Percentiles rank a stretch among this genome's conserved stretches.
Evolutionary conservation across 2,329 filamentous ascomycete genomes (phyloP).

Genomic region (Colletotrichum cereale): DNA sequence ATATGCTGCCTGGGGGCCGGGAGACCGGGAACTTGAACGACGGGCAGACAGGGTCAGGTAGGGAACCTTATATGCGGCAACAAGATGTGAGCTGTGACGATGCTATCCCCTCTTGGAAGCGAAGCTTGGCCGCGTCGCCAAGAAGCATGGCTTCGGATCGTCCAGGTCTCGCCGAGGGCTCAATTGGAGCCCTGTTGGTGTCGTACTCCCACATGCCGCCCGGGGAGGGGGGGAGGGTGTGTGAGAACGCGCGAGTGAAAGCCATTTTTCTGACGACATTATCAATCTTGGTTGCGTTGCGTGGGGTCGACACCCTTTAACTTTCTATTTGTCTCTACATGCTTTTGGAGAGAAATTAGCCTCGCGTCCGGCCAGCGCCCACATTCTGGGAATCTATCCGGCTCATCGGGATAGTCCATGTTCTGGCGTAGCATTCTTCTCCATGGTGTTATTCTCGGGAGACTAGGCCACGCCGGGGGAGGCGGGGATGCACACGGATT

Average conservation of each 20-base stretch:
- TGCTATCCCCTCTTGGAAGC: conserved; percentile 35
- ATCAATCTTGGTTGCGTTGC: conserved; percentile 21
- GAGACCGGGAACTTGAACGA: neutral
- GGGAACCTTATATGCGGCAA: conserved; percentile 33
- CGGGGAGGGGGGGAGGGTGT: neutral
- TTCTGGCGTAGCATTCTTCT: neutral
- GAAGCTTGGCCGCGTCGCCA: conserved; percentile 40
- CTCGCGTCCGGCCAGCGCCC: neutral
- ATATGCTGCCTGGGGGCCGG: conserved; percentile 9
- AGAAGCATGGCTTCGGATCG: conserved; percentile 39
- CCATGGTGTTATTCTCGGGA: neutral
- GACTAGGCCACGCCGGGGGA: conserved; percentile 3
- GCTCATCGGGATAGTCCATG: conserved; percentile 5
- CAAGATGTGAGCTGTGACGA: conserved; percentile 20
- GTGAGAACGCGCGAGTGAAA: conserved; percentile 2
- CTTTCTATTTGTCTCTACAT: neutral
- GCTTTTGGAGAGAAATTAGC: neutral
- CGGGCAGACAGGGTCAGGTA: neutral
- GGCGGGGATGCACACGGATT: neutral
- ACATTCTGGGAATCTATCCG: neutral
- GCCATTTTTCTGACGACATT: conserved; percentile 36
- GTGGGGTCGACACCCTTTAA: conserved; percentile 12
- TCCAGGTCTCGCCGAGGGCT: conserved; percentile 35
- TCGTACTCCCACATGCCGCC: conserved; percentile 36
- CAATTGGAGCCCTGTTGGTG: conserved; percentile 31